Evolutionary conservation across 306 rosid genomes (phyloP), one percentile per base, ranked within the genome.

Genomic region (Neltuma alba): DNA sequence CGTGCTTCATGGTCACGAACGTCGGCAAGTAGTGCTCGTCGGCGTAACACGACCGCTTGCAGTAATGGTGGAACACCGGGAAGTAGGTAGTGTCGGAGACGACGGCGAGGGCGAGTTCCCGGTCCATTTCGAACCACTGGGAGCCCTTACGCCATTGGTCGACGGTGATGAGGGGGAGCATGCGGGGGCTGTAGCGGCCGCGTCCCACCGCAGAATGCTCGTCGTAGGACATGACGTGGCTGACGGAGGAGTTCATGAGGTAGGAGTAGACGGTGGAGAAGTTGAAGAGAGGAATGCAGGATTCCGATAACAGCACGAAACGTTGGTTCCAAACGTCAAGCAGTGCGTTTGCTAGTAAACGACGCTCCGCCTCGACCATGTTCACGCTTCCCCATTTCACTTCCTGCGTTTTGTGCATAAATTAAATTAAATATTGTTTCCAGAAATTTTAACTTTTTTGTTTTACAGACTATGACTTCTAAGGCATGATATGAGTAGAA

Each of bases 21-120:
- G 97, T 94, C 33, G 98, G 89, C 84, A 94, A 60, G 72, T 92
- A 94, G 71, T 94, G 98, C 80, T 94, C 97, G 50, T 94, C 98
- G 1, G 97, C 80, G 23, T 88, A 92, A 36, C 97, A 91, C n/a
- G 88, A 55, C 0, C 85, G 87, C 14, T 13, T 80, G 79, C 97
- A 91, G 30, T 74, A 40, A 37, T 81, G 64, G 44, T 82, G 85
- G 67, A 92, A 94, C 8, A 86, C 50, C 1, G 92, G 90, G 77
- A 92, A 92, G 78, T 88, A 88, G 20, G 28, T 81, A 28, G 23
- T 76, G 76, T 91, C 97, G 2, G 93, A 82, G 8, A 92, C 92
- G 1, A 91, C 90, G 37, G 84, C 87, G 1, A 86, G 42, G 42
- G 98, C 97, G 0, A 90, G 85, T 0, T 54, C 85, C 36, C 98